These are phyloP conservation scores for Neoarthrinium moseri DNA, from an alignment of 2,329 filamentous ascomycete genomes.

Conservation along the genomic window DNA sequence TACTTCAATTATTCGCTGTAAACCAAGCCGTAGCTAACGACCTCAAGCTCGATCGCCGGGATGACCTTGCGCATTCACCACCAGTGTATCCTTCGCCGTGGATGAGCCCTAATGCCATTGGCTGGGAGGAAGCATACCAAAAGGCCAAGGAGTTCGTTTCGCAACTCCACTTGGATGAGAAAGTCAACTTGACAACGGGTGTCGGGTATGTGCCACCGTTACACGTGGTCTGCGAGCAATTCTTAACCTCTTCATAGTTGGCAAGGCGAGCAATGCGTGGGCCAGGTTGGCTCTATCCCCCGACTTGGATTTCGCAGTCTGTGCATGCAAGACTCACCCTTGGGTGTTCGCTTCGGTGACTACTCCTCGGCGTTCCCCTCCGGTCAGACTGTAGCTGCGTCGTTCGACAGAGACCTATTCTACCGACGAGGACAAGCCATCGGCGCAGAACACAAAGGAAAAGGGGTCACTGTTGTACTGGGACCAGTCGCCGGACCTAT, in stretches of 20 bases:
- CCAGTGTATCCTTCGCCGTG: conserved; percentile 79
- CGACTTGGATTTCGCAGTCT: conserved; percentile 68
- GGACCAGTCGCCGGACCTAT: conserved; percentile 74
- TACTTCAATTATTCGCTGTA: neutral
- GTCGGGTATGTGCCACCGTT: conserved; percentile 56
- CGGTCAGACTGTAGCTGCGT: conserved; percentile 77
- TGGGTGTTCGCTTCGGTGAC: conserved; percentile 76
- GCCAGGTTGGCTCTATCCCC: conserved; percentile 70
- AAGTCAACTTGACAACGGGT: conserved; percentile 93
- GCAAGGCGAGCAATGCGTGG: conserved; percentile 72
- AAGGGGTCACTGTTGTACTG: conserved; percentile 72
- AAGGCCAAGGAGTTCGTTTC: conserved; percentile 79
- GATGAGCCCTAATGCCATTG: conserved; percentile 69
- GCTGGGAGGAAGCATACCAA: conserved; percentile 74
- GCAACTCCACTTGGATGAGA: conserved; percentile 79
- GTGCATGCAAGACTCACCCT: conserved; percentile 85
- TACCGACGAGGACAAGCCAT: conserved; percentile 70
- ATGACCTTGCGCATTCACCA: conserved; percentile 23
- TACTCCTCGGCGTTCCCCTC: conserved; percentile 80
- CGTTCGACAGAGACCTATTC: conserved; percentile 74
- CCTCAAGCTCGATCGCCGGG: conserved; percentile 19
- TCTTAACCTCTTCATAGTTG: conserved; percentile 43
- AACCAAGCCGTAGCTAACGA: conserved; percentile 13
- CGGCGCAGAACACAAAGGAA: conserved; percentile 68
- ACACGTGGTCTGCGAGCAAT: neutral